These are phyloP conservation scores for Gracilaria gracilis DNA, from an alignment of 23 red algal genomes.

Conservation along the genomic window DNA sequence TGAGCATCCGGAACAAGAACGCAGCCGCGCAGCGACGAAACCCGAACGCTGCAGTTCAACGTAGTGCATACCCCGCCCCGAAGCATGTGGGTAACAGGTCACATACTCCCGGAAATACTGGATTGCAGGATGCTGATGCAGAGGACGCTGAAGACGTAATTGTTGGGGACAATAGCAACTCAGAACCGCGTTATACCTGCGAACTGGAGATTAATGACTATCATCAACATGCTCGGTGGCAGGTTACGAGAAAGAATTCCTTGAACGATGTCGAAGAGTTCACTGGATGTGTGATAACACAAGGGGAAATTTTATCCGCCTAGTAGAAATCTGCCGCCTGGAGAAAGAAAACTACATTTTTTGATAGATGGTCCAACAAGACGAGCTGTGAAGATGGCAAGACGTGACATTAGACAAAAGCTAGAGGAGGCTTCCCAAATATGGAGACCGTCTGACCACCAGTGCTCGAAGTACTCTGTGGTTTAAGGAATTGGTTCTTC, in stretches of 20 bases:
- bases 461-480: conserved; percentile 89
- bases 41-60: not conserved
- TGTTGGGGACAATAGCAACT: not conserved
- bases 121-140: not conserved
- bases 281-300: conserved; percentile 84
- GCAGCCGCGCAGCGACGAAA: conserved; percentile 2
- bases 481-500: conserved; percentile 76
- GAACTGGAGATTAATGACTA: conserved; percentile 98
- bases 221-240: conserved; percentile 92
- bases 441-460: conserved; percentile 70
- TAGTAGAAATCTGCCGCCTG: conserved; percentile 82
- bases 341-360: conserved; percentile 88
- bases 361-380: conserved; percentile 91
- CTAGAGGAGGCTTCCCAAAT: conserved; percentile 85
- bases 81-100: no score
- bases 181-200: conserved; percentile 43
- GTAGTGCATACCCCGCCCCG: not conserved
- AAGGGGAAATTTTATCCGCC: conserved; percentile 78
- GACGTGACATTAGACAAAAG: conserved; percentile 83
- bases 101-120: conserved; percentile 17
- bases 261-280: conserved; percentile 89
- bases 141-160: conserved; percentile 22
- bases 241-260: conserved; percentile 80
- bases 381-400: conserved; percentile 70
- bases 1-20: conserved; percentile 48